Percentiles rank a stretch among this genome's conserved stretches.
phyloP scores from a whole-genome alignment of 257 asterid genomes.

The Anisodus acutangulus region DNA sequence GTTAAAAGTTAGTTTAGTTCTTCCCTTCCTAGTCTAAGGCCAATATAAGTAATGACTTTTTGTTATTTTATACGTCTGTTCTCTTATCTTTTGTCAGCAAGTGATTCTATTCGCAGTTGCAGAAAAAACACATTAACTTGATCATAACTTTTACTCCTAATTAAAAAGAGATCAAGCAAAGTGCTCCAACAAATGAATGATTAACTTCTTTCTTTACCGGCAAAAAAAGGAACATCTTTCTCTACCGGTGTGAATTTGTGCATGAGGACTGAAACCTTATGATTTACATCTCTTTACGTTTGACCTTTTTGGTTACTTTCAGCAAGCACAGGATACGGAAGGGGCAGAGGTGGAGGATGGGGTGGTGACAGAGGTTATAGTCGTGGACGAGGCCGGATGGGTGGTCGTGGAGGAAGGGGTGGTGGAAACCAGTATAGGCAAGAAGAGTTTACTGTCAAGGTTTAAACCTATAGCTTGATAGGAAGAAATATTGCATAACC shows the following conservation, averaged over 20 bases:
- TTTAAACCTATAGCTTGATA: not conserved
- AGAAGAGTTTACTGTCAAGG: conserved; percentile 27
- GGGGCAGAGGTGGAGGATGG: conserved; percentile 56
- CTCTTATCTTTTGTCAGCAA: not conserved
- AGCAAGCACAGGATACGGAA: conserved; percentile 53
- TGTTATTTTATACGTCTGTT: not conserved
- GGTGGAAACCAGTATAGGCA: conserved; percentile 35
- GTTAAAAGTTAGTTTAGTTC: not conserved
- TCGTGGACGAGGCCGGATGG: conserved; percentile 47
- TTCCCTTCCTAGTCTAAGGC: conserved; percentile 1
- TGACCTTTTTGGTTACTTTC: not conserved
- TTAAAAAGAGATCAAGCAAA: not conserved
- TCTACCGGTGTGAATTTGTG: not conserved
- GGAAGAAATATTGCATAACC: not conserved
- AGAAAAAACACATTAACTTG: not conserved
- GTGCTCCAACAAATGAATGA: not conserved
- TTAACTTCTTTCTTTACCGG: not conserved
- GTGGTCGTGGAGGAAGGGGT: conserved; percentile 46
- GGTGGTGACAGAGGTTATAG: conserved; percentile 49
- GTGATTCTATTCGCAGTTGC: conserved; percentile 9
- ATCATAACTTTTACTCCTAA: not conserved
- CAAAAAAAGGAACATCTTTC: not conserved
- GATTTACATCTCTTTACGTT: not conserved
- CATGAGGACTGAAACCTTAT: not conserved
- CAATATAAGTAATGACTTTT: not conserved